These are phyloP conservation scores for Jaltomata sinuosa DNA, from an alignment of 257 asterid genomes.

Conservation along the genomic window DNA sequence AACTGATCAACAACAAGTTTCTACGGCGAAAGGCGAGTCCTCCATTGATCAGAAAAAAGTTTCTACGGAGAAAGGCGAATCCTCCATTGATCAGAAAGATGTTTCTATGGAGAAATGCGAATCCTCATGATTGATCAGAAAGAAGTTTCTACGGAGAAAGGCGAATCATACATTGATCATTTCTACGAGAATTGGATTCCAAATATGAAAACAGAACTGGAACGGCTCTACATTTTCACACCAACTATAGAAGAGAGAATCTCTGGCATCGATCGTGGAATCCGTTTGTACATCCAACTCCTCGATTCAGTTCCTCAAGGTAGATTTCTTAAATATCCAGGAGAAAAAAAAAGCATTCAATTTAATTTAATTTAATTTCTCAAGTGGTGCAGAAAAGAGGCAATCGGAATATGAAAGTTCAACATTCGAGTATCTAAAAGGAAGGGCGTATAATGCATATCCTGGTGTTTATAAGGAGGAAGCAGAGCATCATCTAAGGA, in stretches of 20 bases:
- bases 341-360: not conserved
- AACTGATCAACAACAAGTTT: not conserved
- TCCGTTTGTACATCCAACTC: not conserved
- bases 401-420: not conserved
- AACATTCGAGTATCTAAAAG: not conserved
- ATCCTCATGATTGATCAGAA: too few relatives aligned
- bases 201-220: not conserved
- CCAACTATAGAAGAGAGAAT: not conserved
- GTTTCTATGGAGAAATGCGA: too few relatives aligned
- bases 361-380: rapidly evolving
- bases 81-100: too few relatives aligned
- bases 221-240: too few relatives aligned
- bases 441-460: not conserved
- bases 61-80: too few relatives aligned
- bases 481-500: not conserved
- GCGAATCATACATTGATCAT: too few relatives aligned
- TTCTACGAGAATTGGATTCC: not conserved
- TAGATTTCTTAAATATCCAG: too few relatives aligned
- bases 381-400: not conserved
- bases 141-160: too few relatives aligned
- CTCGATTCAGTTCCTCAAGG: not conserved
- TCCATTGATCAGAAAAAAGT: not conserved
- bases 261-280: not conserved
- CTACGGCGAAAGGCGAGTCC: not conserved
- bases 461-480: not conserved